Base-by-base conservation (phyloP, 2,329 filamentous ascomycete species). In the Xylariaceae sp. region DNA sequence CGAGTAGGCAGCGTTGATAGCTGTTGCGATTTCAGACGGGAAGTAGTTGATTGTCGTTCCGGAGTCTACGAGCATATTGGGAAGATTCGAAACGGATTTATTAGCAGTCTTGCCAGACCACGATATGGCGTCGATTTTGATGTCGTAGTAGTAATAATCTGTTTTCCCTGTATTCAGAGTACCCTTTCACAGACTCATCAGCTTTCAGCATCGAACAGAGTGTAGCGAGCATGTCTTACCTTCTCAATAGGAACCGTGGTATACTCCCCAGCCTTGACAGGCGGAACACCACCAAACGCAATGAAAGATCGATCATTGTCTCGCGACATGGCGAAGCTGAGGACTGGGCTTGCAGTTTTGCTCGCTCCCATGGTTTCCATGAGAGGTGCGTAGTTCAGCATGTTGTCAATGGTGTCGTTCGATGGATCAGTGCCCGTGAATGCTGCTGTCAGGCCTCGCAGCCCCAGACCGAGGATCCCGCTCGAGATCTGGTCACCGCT, bases 321-420 rank as follows among this genome's bases (percentile, higher is more conserved):
- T n/a, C 65, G 61, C 15, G 64, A 66, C 49, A 68, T 60, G 40
- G 64, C 63, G 33, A 67, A 59, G 44, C 62, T 64, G 46, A 68
- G 59, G 35, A 65, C 50, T 12, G 63, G 54, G 42, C 54, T 50
- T 6, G 60, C 53, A 6, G 53, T 51, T 44, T 52, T 51, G 38
- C 47, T 54, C 17, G 52, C 27, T 14, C 54, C 49, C 60, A 65
- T 58, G 10, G 63, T 66, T 44, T 62, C 57, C 12, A 66, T 57
- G 4, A 68, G 40, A 5, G 63, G 64, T 31, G 58, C 55, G 51
- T 67, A 68, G 42, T 54, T 53, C 5, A 58, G 48, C 7, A 59
- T 42, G 22, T 57, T 61, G 32, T 51, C 47, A 15, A 54, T 40
- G 44, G 54, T 54, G 49, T 64, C 63, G 3, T 48, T 45, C 1